Evolutionary conservation across 352 stramenopile genomes (phyloP).

Genomic region (Phytopythium sindhum): DNA sequence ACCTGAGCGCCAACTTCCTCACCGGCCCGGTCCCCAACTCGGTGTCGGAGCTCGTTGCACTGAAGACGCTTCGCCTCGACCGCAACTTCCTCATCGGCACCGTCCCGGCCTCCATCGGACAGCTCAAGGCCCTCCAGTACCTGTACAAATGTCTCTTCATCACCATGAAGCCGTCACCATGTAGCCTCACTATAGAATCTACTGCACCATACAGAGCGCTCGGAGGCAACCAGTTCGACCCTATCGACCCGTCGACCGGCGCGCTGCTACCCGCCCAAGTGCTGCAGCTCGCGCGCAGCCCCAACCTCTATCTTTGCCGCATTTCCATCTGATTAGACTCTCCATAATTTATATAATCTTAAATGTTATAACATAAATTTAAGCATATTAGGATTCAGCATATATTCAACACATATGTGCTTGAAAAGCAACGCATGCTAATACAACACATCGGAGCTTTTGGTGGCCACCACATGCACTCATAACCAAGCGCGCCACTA

Average conservation of each 20-base stretch:
- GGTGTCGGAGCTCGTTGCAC: conserved; percentile 26
- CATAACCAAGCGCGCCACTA: too few relatives aligned
- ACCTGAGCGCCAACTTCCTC: conserved; percentile 73
- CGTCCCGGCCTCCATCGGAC: conserved; percentile 37
- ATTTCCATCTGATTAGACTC: conserved; percentile 13
- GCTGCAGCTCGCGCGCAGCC: conserved; percentile 37
- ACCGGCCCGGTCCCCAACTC: conserved; percentile 42
- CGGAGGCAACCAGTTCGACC: conserved; percentile 50
- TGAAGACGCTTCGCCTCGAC: conserved; percentile 54
- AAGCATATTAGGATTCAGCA: too few relatives aligned
- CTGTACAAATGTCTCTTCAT: too few relatives aligned
- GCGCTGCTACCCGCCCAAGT: conserved; percentile 34
- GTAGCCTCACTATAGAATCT: too few relatives aligned
- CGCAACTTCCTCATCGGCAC: conserved; percentile 44
- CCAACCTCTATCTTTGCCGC: conserved; percentile 32
- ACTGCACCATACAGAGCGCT: conserved; percentile 28
- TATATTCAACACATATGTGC: too few relatives aligned
- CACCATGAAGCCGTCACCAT: too few relatives aligned
- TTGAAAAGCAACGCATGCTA: too few relatives aligned
- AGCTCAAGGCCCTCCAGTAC: conserved; percentile 46
- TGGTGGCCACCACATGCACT: background rate
- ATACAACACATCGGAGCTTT: too few relatives aligned
- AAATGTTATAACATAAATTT: too few relatives aligned
- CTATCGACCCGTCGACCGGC: conserved; percentile 19
- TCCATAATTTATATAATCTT: too few relatives aligned